Conservation (phyloP, 768 basidiomycete species). For the Phaeolepiota aurea region DNA sequence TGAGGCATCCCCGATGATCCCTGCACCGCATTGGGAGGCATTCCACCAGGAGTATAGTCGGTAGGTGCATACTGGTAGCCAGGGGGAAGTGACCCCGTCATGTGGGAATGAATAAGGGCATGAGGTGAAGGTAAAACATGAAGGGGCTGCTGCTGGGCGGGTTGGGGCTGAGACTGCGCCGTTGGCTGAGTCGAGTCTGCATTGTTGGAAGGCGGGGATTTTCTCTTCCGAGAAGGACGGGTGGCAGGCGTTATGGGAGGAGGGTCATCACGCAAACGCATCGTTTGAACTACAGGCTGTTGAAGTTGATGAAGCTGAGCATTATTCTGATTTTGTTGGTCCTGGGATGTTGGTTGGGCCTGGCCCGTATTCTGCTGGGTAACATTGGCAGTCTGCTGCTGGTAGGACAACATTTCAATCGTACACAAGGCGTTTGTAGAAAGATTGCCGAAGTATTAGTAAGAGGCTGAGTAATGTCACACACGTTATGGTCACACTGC, state of each 20-base stretch:
- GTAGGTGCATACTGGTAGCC: constrained; percentile 39
- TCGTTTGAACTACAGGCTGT: constrained; percentile 18
- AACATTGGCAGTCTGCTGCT: constrained; percentile 9
- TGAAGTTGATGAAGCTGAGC: constrained; percentile 10
- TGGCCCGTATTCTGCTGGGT: constrained; percentile 1
- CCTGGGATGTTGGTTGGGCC: constrained; percentile 17
- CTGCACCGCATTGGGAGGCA: constrained; percentile 26
- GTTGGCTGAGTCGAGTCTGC: constrained; percentile 22
- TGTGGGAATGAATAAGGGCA: constrained; percentile 44
- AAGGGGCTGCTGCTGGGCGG: constrained; percentile 22
- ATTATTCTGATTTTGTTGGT: constrained; percentile 7
- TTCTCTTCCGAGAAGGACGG: constrained; percentile 55
- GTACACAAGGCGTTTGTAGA: constrained; percentile 8
- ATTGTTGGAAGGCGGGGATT: constrained; percentile 44
- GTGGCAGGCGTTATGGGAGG: constrained; percentile 34
- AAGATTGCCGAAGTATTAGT: constrained; percentile 33
- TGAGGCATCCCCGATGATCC: constrained; percentile 19
- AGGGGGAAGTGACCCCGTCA: constrained; percentile 36
- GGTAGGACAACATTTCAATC: constrained; percentile 30
- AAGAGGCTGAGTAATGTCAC: constrained; percentile 35
- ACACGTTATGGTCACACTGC: constrained; percentile 2
- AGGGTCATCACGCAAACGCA: constrained; percentile 60
- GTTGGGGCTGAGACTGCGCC: constrained; percentile 18
- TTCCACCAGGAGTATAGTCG: constrained; percentile 49
- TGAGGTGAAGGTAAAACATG: constrained; percentile 50